Base-by-base conservation (phyloP, 2,329 filamentous ascomycete species). In the Colletotrichum scovillei region DNA sequence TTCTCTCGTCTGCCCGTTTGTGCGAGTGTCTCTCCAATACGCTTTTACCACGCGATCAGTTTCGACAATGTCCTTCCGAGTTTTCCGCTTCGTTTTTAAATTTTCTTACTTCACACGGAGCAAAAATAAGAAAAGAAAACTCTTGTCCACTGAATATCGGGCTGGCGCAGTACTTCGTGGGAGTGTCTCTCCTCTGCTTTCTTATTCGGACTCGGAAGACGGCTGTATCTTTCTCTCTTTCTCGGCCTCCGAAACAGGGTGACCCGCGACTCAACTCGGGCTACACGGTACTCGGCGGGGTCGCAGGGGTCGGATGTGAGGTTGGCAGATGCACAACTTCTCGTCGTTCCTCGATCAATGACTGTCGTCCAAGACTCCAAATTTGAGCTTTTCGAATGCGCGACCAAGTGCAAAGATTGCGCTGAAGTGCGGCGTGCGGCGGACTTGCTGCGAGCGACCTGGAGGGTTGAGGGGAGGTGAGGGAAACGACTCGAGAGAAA, bases 161-260 rank as follows among this genome's bases (percentile, higher is more conserved):
- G n/a, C 35, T 66, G 60, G 59, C 24, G 53, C 38, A 57, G 52
- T 35, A 68, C 67, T 65, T 32, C 55, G 19, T 62, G 57, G 35
- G 14, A 22, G 38, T 69, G 60, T 65, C 67, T 73, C 70, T 70
- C 66, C 70, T 59, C 60, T 60, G 26, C 60, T 73, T 73, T 73
- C 70, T 70, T 73, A 70, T 73, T 73, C 60, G 42, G 49, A 66
- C 55, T 65, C 70, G 67, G 70, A 64, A 57, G 67, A 26, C 56
- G 67, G 28, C 16, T 69, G 66, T 16, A 42, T 65, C 60, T 66
- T 14, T 73, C 32, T 67, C 28, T 65, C 38, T 67, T 22, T 60
- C 66, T 70, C 70, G 38, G 56, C 59, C 60, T 73, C 60, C 71
- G 71, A 66, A 70, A 71, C 71, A 70, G 9, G 69, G 49, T 38